Base-by-base conservation (phyloP, 495 filamentous ascomycete genomes). In the Evernia prunastri region DNA sequence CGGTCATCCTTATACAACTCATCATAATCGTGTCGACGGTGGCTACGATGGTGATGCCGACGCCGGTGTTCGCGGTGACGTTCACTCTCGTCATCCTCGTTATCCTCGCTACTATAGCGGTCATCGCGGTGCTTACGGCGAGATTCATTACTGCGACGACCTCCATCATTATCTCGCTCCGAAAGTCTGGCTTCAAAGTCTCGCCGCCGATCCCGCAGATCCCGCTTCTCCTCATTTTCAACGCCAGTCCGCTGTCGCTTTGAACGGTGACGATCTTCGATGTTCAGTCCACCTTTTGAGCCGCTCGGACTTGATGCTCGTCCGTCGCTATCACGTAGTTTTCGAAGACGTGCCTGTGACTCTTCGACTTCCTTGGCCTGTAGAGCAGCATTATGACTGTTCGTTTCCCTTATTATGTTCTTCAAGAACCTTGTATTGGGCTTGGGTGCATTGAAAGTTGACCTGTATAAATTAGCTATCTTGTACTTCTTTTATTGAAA, bases 351-450 rank as follows among this genome's bases (percentile, higher is more conserved):
- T 25, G 80, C 77, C 79, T 86, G 70, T 65, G 83, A 75, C 47
- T 87, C 85, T 59, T 79, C 84, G 45, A 86, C 85, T 72, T 97
- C 93, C 67, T 88, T 96, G 0, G 86, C 90, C 47, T 87, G 83
- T 60, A 97, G 78, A 9, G 91, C 89, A 17, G 89, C 84, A 82
- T 98, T 98, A 74, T 98, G 94, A 59, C 68, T 89, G 65, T 94
- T 89, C 2, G 91, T 93, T 63, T 95, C 88, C 63, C 87, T 87
- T 67, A 98, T 89, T 59, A 97, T 89, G 67, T 94, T 89, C 33
- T 87, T 84, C 17, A 98, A 78, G 68, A 97, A 97, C 51, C 89
- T 80, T 0, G 89, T 96, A 69, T 98, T 97, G 18, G 93, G 90
- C 69, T 91, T 96, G 4, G 90, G 90, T 59, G 91, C 89, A 69